Conservation (phyloP, 2,329 filamentous ascomycete genomes). For the Xylariaceae sp. region DNA sequence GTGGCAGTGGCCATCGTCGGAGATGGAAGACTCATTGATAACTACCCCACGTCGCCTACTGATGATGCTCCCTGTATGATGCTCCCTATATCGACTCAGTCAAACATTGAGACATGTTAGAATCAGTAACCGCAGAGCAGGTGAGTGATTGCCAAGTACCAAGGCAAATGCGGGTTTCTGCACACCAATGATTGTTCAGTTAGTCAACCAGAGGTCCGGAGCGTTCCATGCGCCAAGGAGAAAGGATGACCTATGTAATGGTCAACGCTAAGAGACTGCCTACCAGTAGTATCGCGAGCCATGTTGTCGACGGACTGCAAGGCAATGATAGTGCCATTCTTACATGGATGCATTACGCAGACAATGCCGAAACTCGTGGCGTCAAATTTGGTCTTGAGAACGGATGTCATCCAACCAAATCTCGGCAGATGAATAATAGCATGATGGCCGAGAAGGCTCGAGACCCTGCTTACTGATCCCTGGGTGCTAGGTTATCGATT, state of each 20-base stretch:
- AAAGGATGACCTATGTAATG: slow-evolving; percentile 4
- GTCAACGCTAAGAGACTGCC: slow-evolving; percentile 8
- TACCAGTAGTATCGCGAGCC: not conserved
- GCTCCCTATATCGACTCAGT: no score
- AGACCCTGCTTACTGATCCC: slow-evolving; percentile 5
- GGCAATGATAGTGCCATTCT: slow-evolving; percentile 6
- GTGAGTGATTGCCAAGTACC: no score
- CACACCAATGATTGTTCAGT: no score
- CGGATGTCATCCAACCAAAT: slow-evolving; percentile 9
- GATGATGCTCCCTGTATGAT: no score
- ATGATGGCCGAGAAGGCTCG: slow-evolving; percentile 3
- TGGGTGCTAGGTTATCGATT: not conserved
- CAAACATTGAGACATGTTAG: no score
- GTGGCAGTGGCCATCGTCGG: no score
- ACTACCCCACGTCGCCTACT: no score
- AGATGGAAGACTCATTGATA: no score
- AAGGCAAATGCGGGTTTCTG: no score
- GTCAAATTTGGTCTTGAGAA: slow-evolving; percentile 5
- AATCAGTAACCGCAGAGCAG: no score
- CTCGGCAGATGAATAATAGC: not conserved
- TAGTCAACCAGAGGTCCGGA: slow-evolving; percentile 1
- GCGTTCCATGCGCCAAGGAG: slow-evolving; percentile 3
- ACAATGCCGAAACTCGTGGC: slow-evolving; percentile 3
- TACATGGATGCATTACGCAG: slow-evolving; percentile 7
- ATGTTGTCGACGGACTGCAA: slow-evolving; percentile 4